phyloP scores from a whole-genome alignment of 805 yeast genomes.

The Candida namnaoensis region DNA sequence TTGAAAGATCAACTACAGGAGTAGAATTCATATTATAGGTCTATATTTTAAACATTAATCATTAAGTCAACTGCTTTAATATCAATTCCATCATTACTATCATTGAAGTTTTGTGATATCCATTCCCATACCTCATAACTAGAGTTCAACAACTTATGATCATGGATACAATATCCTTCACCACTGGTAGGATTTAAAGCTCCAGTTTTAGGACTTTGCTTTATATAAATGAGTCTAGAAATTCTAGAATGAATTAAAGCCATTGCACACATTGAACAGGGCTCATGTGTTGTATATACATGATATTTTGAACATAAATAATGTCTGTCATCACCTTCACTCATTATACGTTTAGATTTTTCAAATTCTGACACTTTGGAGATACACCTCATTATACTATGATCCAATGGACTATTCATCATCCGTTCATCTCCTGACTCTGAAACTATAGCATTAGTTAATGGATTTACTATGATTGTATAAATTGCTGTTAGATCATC shows the following conservation, averaged over 20 bases:
- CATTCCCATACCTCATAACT: constrained; percentile 78
- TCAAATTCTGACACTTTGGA: constrained; percentile 53
- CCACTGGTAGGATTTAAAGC: constrained; percentile 50
- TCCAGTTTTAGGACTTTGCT: constrained; percentile 41
- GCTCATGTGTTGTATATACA: constrained; percentile 89
- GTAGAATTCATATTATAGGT: neutral
- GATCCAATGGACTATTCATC: constrained; percentile 45
- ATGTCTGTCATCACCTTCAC: constrained; percentile 5
- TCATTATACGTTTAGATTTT: constrained; percentile 24
- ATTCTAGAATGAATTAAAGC: constrained; percentile 89
- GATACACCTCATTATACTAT: constrained; percentile 71
- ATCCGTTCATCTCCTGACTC: constrained; percentile 30
- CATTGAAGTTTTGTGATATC: constrained; percentile 19
- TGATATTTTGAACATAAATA: constrained; percentile 74
- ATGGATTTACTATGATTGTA: constrained; percentile 59
- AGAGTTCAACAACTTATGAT: constrained; percentile 73
- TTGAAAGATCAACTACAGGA: constrained; percentile 1
- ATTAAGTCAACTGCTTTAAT: constrained; percentile 15
- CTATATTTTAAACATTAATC: constrained; percentile 11
- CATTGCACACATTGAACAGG: constrained; percentile 96
- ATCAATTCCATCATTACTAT: constrained; percentile 22
- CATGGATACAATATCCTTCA: constrained; percentile 66
- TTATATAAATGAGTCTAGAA: constrained; percentile 53
- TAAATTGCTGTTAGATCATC: constrained; percentile 32
- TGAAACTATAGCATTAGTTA: constrained; percentile 29